Evolutionary conservation across 2,329 filamentous ascomycete genomes (phyloP), one percentile per base, ranked within the genome.

Genomic region (Karstenula rhodostoma): DNA sequence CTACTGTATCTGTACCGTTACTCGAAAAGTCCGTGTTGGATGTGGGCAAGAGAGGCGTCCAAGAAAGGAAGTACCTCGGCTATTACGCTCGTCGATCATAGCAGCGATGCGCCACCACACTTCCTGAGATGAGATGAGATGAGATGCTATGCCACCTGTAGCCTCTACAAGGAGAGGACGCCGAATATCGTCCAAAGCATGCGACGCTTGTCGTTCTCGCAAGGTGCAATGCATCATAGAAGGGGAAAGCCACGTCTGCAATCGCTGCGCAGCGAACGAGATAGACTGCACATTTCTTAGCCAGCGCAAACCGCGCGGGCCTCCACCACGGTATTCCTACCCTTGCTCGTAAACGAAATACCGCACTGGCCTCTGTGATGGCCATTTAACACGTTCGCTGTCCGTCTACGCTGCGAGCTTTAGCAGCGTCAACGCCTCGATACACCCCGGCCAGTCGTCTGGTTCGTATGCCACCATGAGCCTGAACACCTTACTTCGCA

Each of bases 371-470:
- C 3, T 47, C 12, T n/a, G 29, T 27, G 44, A 22, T 42, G 51
- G 17, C 17, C 50, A 10, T 44, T 47, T 17, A 13, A 47, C 19
- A 44, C 58, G 13, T 22, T 46, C 9, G 46, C 19, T 17, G 42
- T 64, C 1, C 61, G 60, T 60, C 15, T 67, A 63, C 53, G 52
- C 64, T n/a, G 65, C 63, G 64, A 65, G 59, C 12, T 63, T 58
- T 12, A 62, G 60, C 10, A 47, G 59, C 2, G 35, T 65, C 17
- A 50, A 47, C 29, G 22, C 61, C 6, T 40, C 44, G 6, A 42
- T 57, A 10, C 61, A 60, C 19, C 57, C 59, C 8, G 50, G 59
- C 12, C 51, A 56, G 25, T 37, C 57, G 19, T n/a, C 50, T n/a
- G 47, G 46, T 4, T 52, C 47, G 22, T 57, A 48, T 29, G 61